Evolutionary conservation across 2,329 filamentous ascomycete species (phyloP).

Genomic region (Trichoderma asperellum): DNA sequence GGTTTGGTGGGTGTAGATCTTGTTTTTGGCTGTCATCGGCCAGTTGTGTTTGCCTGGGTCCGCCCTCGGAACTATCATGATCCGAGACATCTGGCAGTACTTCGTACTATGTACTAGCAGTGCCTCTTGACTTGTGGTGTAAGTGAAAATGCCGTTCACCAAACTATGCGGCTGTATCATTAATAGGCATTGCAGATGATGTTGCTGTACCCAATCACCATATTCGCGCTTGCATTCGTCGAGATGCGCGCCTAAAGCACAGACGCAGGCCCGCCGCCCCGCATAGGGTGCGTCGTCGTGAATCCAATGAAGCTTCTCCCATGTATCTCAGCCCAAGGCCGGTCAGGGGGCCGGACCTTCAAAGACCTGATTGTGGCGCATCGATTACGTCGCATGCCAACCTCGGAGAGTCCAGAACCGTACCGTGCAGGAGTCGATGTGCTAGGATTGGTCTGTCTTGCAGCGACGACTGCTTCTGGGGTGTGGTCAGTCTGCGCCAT

Average conservation of each 20-base stretch:
- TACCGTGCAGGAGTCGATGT: neutral
- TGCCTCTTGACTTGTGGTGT: neutral
- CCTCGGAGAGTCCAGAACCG: slow-evolving; percentile 12
- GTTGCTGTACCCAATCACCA: neutral
- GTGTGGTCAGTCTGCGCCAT: neutral
- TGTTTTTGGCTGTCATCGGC: slow-evolving; percentile 44
- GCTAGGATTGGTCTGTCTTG: slow-evolving; percentile 8
- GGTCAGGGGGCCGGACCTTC: neutral
- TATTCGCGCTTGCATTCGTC: neutral
- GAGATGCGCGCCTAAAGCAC: neutral
- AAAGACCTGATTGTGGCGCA: slow-evolving; percentile 13
- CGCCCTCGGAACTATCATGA: slow-evolving; percentile 26
- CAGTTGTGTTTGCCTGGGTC: slow-evolving; percentile 17
- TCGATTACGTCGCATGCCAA: slow-evolving; percentile 7
- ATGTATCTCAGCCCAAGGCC: neutral
- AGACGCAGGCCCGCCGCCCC: neutral
- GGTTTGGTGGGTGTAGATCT: slow-evolving; percentile 36
- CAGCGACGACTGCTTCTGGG: neutral
- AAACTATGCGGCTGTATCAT: neutral
- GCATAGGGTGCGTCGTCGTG: neutral
- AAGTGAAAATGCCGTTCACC: neutral
- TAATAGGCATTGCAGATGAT: neutral
- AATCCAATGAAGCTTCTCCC: neutral
- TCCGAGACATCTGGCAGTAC: slow-evolving; percentile 26
- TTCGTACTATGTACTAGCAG: too few species aligned